Conservation (phyloP, 1,139 yeast species). For the Arxiozyma bovina region DNA sequence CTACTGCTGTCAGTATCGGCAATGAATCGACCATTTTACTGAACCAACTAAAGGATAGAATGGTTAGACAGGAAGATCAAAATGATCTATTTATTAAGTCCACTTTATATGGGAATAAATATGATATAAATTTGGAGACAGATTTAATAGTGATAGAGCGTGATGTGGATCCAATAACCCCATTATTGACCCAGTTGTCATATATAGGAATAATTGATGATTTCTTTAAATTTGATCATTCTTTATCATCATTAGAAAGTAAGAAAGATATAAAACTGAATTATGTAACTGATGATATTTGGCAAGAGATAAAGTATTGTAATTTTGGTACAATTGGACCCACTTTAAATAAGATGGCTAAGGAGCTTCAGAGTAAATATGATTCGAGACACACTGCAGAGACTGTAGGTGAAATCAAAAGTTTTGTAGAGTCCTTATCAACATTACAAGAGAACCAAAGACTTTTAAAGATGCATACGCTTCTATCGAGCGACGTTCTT, state of each 20-base stretch:
- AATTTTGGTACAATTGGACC: constrained; percentile 80
- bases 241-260: constrained; percentile 20
- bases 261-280: constrained; percentile 23
- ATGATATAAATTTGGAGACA: constrained; percentile 33
- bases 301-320: constrained; percentile 47
- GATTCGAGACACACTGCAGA: constrained; percentile 52
- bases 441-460: constrained; percentile 60
- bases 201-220: constrained; percentile 81
- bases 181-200: constrained; percentile 65
- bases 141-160: constrained; percentile 75
- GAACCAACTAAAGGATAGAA: constrained; percentile 15
- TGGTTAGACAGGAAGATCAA: constrained; percentile 10
- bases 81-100: constrained; percentile 20
- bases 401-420: constrained; percentile 57
- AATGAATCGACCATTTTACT: constrained; percentile 18
- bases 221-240: constrained; percentile 43
- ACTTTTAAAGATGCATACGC: constrained; percentile 65
- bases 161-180: constrained; percentile 61
- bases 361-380: constrained; percentile 43
- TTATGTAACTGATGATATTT: constrained; percentile 33
- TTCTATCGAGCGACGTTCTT: constrained; percentile 61
- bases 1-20: constrained; percentile 24
- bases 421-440: constrained; percentile 63
- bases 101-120: constrained; percentile 27
- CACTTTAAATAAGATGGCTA: constrained; percentile 60